Conservation (phyloP, 1,284 basidiomycete species). For the Polyporus tsugae region DNA sequence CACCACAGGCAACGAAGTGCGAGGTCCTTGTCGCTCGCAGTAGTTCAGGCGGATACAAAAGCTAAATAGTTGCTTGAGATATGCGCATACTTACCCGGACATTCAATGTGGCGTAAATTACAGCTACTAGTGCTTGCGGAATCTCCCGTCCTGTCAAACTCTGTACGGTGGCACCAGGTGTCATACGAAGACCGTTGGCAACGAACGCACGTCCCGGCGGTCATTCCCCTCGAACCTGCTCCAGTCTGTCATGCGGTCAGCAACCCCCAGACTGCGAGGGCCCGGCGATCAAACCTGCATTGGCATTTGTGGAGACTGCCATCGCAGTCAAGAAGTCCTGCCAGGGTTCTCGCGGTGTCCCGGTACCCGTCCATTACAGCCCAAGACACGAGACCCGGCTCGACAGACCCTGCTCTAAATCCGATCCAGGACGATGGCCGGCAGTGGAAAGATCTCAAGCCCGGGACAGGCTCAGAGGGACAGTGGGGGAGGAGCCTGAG, state of each 20-base stretch:
- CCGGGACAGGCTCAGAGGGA: neutral
- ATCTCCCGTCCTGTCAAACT: neutral
- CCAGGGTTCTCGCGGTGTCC: neutral
- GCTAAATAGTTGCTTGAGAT: neutral
- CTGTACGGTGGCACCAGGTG: neutral
- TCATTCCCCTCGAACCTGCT: neutral
- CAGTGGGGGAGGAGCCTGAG: neutral
- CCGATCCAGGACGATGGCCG: neutral
- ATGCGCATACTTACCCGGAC: neutral
- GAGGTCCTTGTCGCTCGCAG: neutral
- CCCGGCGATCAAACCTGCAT: conserved; percentile 4
- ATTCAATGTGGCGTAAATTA: neutral
- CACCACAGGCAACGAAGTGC: neutral
- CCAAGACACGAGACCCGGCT: neutral
- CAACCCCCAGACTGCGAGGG: neutral
- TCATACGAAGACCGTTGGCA: neutral
- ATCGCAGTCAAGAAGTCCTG: neutral
- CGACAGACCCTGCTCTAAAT: neutral
- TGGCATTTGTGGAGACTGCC: neutral
- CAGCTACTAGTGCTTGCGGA: neutral
- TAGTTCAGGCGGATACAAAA: neutral
- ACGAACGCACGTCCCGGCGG: neutral
- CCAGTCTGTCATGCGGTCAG: neutral
- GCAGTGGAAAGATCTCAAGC: neutral
- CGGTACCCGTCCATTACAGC: neutral